Evolutionary conservation across 108 stramenopile genomes (phyloP).

Genomic region (Fragilaria crotonensis): DNA sequence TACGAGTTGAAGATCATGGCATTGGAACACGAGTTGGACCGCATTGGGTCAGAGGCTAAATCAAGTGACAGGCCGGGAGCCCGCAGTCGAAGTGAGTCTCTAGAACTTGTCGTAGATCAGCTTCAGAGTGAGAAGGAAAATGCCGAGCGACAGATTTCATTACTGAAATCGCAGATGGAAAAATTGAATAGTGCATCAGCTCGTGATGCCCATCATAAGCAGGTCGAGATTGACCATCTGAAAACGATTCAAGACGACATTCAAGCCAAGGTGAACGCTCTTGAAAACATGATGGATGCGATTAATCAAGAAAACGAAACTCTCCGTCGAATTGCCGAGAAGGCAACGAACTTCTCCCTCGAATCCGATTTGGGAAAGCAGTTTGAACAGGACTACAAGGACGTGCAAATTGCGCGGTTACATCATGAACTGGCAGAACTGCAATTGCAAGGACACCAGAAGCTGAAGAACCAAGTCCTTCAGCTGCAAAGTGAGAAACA

Average conservation of each 20-base stretch:
- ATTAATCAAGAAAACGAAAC: constrained; percentile 4
- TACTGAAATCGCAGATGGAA: neutral
- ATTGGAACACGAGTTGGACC: constrained; percentile 35
- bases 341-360: neutral
- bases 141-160: constrained; percentile 11
- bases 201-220: neutral
- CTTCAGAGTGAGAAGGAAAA: neutral
- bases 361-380: neutral
- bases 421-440: neutral
- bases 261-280: neutral
- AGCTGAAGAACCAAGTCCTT: neutral
- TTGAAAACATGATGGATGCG: constrained; percentile 4
- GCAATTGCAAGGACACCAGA: neutral
- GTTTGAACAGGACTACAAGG: neutral
- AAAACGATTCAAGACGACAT: neutral
- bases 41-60: neutral
- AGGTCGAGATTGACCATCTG: neutral
- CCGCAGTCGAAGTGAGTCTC: neutral
- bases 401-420: neutral
- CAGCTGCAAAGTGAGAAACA: neutral
- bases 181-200: neutral
- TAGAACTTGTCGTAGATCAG: neutral
- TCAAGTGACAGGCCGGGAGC: neutral
- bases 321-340: neutral
- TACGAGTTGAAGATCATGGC: constrained; percentile 38